Conservation (phyloP, 2,329 filamentous ascomycete genomes). For the Camillea tinctor region DNA sequence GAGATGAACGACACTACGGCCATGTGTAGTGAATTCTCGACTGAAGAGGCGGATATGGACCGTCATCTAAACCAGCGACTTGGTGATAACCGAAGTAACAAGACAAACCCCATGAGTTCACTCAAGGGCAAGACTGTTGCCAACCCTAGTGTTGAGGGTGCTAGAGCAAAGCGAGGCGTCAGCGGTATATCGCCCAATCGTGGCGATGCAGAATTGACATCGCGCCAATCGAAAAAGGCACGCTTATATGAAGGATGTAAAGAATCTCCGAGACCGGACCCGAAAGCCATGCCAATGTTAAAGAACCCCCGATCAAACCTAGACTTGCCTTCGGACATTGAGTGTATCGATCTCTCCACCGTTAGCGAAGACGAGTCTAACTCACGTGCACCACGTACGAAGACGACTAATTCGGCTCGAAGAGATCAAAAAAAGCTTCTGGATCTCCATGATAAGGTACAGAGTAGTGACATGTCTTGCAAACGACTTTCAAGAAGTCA, state of each 20-base stretch:
- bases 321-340: constrained; percentile 17
- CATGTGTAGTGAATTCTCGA: constrained; percentile 5
- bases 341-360: constrained; percentile 28
- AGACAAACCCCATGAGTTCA: neutral
- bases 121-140: neutral
- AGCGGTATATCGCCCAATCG: neutral
- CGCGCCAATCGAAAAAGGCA: constrained; percentile 1
- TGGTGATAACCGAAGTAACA: neutral
- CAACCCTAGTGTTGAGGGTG: neutral
- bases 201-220: neutral
- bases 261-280: neutral
- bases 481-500: constrained; percentile 8
- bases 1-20: constrained; percentile 23
- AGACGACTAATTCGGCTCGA: neutral
- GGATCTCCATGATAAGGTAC: constrained; percentile 11
- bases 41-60: neutral
- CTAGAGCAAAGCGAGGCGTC: neutral
- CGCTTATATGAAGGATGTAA: neutral
- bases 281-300: neutral
- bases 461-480: constrained; percentile 5
- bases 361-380: constrained; percentile 10
- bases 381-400: neutral
- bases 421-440: constrained; percentile 7
- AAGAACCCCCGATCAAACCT: constrained; percentile 10
- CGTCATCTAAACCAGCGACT: neutral